Percentiles rank a stretch among this genome's conserved stretches.
These are phyloP conservation scores for Cryptosporidium tyzzeri DNA, from an alignment of 169 alveolate species.

Conservation along the genomic window DNA sequence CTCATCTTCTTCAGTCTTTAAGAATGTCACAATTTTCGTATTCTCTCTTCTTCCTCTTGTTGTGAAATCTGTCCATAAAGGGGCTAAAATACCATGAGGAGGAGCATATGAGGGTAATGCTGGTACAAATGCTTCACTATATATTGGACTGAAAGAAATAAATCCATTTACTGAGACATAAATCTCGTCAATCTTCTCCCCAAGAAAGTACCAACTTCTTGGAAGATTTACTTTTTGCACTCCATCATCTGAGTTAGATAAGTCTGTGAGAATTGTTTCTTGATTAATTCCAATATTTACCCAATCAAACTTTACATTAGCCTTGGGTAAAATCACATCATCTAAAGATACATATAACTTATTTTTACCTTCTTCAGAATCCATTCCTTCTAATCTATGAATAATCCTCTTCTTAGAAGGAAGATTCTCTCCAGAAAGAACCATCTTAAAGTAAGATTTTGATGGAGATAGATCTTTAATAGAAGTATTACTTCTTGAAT, in stretches of 20 bases:
- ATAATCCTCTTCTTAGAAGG: conserved; percentile 46
- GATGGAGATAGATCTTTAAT: conserved; percentile 32
- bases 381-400: conserved; percentile 38
- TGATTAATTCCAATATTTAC: not conserved
- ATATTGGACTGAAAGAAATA: conserved; percentile 60
- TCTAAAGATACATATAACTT: conserved; percentile 13
- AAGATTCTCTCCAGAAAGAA: conserved; percentile 32
- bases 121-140: conserved; percentile 69
- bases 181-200: conserved; percentile 37
- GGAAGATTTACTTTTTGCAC: conserved; percentile 52
- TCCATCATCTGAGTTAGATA: conserved; percentile 66
- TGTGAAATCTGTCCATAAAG: conserved; percentile 76
- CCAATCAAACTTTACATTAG: conserved; percentile 45
- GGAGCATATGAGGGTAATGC: conserved; percentile 75
- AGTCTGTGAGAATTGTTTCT: conserved; percentile 14
- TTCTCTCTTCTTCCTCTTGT: conserved; percentile 14
- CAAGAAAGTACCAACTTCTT: conserved; percentile 41
- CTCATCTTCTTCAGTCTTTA: not conserved
- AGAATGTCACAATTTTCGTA: conserved; percentile 24
- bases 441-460: conserved; percentile 44
- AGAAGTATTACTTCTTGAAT: not conserved
- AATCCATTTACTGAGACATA: conserved; percentile 70
- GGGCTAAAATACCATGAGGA: conserved; percentile 72
- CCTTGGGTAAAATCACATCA: conserved; percentile 11
- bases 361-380: conserved; percentile 19